Percentiles rank a stretch among this genome's conserved stretches.
Conservation (phyloP, 176 grass and related monocot species). For the Stipa capillata region DNA sequence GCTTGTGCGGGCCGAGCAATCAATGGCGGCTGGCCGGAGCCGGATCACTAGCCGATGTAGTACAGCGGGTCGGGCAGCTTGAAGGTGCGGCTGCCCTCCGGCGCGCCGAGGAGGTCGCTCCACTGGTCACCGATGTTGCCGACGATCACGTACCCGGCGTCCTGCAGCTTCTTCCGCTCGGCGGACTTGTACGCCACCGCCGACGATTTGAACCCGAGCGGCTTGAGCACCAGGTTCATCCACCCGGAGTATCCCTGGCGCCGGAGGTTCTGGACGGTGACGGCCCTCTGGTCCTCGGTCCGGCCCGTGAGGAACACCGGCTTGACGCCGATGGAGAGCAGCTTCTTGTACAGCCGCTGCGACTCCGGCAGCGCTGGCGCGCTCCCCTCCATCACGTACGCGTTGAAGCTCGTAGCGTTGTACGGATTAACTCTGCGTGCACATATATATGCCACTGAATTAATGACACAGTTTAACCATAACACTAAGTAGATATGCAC, state of each 20-base stretch:
- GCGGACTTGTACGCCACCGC: constrained; percentile 29
- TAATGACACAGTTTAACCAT: background rate
- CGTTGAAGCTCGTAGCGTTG: too few relatives aligned
- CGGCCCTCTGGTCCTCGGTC: background rate
- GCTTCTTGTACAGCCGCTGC: too few relatives aligned
- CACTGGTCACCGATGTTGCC: constrained; percentile 59
- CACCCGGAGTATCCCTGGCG: constrained; percentile 18
- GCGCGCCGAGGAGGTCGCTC: constrained; percentile 39
- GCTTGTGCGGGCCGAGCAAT: background rate
- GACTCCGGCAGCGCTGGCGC: too few relatives aligned
- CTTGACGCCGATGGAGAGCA: too few relatives aligned
- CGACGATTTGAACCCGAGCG: background rate
- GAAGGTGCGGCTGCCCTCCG: constrained; percentile 28
- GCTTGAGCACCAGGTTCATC: constrained; percentile 34
- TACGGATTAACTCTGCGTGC: too few relatives aligned
- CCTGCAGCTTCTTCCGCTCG: constrained; percentile 24
- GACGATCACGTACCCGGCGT: constrained; percentile 25
- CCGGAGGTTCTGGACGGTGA: constrained; percentile 13
- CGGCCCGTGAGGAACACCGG: constrained; percentile 41
- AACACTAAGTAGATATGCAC: background rate
- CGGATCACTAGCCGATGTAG: constrained; percentile 31
- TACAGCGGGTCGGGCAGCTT: constrained; percentile 50
- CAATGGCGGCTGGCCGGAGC: background rate
- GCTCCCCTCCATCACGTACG: too few relatives aligned
- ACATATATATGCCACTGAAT: background rate